phyloP scores from a whole-genome alignment of 2,329 filamentous ascomycete genomes.

The Akanthomyces lecanii region DNA sequence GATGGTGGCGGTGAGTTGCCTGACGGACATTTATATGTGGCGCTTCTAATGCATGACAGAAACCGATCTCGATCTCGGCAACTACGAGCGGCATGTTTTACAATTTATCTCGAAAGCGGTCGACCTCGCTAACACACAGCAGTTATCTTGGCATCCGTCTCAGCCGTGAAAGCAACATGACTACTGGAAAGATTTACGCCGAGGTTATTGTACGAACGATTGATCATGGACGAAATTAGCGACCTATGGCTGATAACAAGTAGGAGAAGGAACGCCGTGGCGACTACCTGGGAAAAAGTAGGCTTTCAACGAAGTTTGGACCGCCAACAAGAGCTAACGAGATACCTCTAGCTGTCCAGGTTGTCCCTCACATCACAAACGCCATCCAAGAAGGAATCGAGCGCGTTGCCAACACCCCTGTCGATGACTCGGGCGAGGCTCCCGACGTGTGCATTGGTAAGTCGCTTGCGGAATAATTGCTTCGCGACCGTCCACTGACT shows the following conservation, averaged over 20 bases:
- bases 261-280: conserved; percentile 57
- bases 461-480: conserved; percentile 22
- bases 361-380: conserved; percentile 84
- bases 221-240: background rate
- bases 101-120: background rate
- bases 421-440: conserved; percentile 75
- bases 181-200: conserved; percentile 93
- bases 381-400: conserved; percentile 92
- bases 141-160: conserved; percentile 66
- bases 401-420: conserved; percentile 76
- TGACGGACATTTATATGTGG: conserved; percentile 29
- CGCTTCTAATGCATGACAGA: conserved; percentile 22
- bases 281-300: conserved; percentile 76
- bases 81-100: conserved; percentile 32
- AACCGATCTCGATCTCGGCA: conserved; percentile 52
- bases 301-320: conserved; percentile 2
- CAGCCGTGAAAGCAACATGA: conserved; percentile 89
- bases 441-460: conserved; percentile 91
- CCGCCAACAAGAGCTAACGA: background rate
- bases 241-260: conserved; percentile 10
- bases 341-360: conserved; percentile 8
- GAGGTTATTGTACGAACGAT: conserved; percentile 65
- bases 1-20: conserved; percentile 55
- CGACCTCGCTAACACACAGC: background rate
- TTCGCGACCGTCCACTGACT: conserved; percentile 19